Evolutionary conservation across 306 rosid genomes (phyloP).

Genomic region (Arachis hypogaea): DNA sequence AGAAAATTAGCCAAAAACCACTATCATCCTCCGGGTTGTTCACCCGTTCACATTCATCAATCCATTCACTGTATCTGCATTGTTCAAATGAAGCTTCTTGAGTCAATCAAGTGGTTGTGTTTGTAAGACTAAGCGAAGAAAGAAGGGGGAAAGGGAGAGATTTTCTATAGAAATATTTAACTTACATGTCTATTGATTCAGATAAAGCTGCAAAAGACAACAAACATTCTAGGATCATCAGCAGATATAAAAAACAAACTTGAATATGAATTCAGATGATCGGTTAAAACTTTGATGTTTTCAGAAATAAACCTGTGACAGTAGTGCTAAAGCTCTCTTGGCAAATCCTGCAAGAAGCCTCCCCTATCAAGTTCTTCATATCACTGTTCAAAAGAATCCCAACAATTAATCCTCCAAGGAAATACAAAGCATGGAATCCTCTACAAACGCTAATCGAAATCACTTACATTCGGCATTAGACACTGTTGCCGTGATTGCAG

Average conservation of each 20-base stretch:
- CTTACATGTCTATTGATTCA: slow-evolving; percentile 90
- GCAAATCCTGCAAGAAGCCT: too few relatives aligned
- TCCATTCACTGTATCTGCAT: too few relatives aligned
- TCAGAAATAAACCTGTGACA: slow-evolving; percentile 44
- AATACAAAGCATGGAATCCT: not conserved
- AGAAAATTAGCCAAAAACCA: too few relatives aligned
- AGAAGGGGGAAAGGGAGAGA: not conserved
- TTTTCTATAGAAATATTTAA: slow-evolving; percentile 9
- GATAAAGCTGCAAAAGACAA: slow-evolving; percentile 10
- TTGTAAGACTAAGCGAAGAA: not conserved
- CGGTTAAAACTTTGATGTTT: not conserved
- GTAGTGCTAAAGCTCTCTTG: too few relatives aligned
- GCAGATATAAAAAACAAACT: not conserved
- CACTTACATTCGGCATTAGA: slow-evolving; percentile 80
- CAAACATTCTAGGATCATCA: slow-evolving; percentile 6
- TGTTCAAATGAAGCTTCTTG: too few relatives aligned
- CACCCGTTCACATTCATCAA: too few relatives aligned
- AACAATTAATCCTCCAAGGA: not conserved
- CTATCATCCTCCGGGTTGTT: too few relatives aligned
- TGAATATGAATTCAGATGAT: too few relatives aligned
- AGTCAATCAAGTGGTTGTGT: too few relatives aligned
- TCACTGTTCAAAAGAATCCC: slow-evolving; percentile 9
- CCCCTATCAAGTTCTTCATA: too few relatives aligned
- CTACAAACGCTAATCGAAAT: not conserved
- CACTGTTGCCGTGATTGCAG: slow-evolving; percentile 38